phyloP scores from a whole-genome alignment of 768 basidiomycete genomes.

The Lanmaoa pseudosensibilis region DNA sequence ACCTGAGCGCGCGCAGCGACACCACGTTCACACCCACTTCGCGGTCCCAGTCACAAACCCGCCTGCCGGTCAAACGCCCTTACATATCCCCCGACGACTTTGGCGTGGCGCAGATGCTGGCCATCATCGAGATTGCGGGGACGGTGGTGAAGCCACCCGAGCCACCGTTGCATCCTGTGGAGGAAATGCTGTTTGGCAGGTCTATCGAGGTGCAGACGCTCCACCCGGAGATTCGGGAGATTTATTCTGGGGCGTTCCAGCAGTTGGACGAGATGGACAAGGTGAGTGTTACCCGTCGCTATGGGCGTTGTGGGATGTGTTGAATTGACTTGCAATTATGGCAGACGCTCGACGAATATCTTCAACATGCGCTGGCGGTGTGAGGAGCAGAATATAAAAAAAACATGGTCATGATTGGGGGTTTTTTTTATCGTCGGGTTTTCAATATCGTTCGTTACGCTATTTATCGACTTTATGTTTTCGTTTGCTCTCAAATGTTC shows the following conservation, averaged over 20 bases:
- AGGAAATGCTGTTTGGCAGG: slow-evolving; percentile 71
- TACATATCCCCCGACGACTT: slow-evolving; percentile 78
- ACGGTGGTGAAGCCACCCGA: slow-evolving; percentile 36
- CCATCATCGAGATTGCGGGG: slow-evolving; percentile 74
- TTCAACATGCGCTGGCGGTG: slow-evolving; percentile 22
- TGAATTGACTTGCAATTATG: background rate
- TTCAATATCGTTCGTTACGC: slow-evolving; percentile 4
- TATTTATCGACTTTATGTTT: slow-evolving; percentile 17
- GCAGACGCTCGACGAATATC: slow-evolving; percentile 34
- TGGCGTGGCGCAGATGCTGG: slow-evolving; percentile 83
- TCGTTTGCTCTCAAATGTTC: background rate
- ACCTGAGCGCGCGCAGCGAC: background rate
- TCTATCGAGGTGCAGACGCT: slow-evolving; percentile 58
- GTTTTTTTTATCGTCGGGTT: background rate
- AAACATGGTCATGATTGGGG: background rate
- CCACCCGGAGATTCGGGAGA: slow-evolving; percentile 70
- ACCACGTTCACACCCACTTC: slow-evolving; percentile 28
- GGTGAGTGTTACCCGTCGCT: slow-evolving; percentile 38
- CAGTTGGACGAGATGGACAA: slow-evolving; percentile 80
- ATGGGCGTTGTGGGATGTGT: background rate
- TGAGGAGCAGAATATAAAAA: background rate
- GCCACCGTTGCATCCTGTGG: slow-evolving; percentile 57
- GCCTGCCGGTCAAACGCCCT: slow-evolving; percentile 40
- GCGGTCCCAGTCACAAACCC: background rate
- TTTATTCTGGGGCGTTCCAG: slow-evolving; percentile 69